Conservation (phyloP, 2,329 filamentous ascomycete genomes). For the Sarocladium brachiariae region DNA sequence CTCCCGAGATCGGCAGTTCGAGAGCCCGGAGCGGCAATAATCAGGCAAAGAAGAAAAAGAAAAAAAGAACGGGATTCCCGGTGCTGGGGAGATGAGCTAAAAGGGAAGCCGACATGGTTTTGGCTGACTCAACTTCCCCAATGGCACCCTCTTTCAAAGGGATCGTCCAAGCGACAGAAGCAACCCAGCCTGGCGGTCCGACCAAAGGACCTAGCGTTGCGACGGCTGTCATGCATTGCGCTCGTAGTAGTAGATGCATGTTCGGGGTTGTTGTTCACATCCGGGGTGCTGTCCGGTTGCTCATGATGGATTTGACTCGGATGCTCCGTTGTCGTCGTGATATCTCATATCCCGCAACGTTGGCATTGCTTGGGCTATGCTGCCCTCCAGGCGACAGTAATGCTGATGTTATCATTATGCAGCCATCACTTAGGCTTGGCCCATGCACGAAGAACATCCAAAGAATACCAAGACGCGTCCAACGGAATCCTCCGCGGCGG, state of each 20-base stretch:
- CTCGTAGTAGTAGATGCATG: conserved; percentile 3
- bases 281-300: conserved; percentile 1
- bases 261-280: conserved; percentile 3
- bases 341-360: too few relatives aligned
- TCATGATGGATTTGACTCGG: conserved; percentile 2
- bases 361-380: too few relatives aligned
- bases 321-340: too few relatives aligned
- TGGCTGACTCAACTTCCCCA: too few relatives aligned
- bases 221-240: conserved; percentile 1
- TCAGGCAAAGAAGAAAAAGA: background rate
- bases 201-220: background rate
- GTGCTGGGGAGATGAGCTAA: too few relatives aligned
- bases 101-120: too few relatives aligned
- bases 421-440: background rate
- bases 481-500: background rate
- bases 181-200: conserved; percentile 1
- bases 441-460: background rate
- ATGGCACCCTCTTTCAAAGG: background rate
- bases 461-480: conserved; percentile 1
- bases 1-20: conserved; percentile 7
- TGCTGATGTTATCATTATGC: too few relatives aligned
- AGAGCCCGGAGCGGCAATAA: background rate
- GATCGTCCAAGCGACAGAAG: background rate
- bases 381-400: too few relatives aligned
- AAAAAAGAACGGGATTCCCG: background rate